Base-by-base conservation (phyloP, 345 rosid species). In the Hibiscus syriacus region DNA sequence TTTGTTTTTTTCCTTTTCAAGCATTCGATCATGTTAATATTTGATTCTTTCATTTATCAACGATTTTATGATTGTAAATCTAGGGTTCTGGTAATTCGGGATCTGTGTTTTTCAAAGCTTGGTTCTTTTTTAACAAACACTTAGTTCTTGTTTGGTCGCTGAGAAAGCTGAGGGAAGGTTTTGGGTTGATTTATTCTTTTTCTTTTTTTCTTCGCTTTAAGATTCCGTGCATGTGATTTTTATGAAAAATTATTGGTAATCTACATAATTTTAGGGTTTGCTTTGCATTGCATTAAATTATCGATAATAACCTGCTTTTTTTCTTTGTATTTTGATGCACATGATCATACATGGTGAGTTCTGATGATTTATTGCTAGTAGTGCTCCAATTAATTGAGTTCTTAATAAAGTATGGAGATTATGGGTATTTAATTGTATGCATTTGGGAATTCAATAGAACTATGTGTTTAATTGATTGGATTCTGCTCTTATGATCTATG, bases 381-480 rank as follows among this genome's bases (percentile, higher is more conserved):
- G 0, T 69, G 60, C 19, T 8, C 45, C 43, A 73, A 39, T 39
- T 61, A 43, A 52, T 67, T 16, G 38, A 26, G 3, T 43, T 2
- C 36, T 10, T 9, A n/a, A 6, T 23, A 26, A 16, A 17, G 67
- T 23, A 3, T 49, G 5, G 14, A 49, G n/a, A 13, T 22, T 0
- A 10, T 56, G 58, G 14, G 8, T 46, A 46, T 58, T 59, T 49
- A 30, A n/a, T n/a, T n/a, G n/a, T 1, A 41, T 46, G 11, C 54
- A 39, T 45, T 25, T 48, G 3, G 39, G 10, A 19, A 14, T 41
- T 48, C 22, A 27, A 11, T 45, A 17, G 22, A 25, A 50, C 3
- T 19, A 13, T 64, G 36, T 45, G 34, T 48, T 70, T 50, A 70
- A 90, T 93, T 97, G 97, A 88, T 69, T 90, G n/a, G n/a, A n/a